phyloP scores from a whole-genome alignment of 305 asterid species.

The Fraxinus sp. region DNA sequence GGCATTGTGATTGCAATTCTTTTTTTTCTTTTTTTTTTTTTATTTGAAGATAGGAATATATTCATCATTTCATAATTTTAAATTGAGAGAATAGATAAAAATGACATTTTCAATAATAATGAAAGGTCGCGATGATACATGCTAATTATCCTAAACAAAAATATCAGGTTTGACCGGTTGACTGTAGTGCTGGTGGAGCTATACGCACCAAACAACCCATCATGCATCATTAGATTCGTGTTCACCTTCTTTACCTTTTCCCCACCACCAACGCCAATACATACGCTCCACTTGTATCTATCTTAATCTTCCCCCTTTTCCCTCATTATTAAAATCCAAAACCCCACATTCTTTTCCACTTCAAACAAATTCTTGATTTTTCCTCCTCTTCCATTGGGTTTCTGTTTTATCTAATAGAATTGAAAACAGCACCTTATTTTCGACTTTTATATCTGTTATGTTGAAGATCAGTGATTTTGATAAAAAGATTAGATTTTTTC shows the following conservation, averaged over 20 bases:
- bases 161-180: background rate
- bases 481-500: no score
- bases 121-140: no score
- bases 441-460: background rate
- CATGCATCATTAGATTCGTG: conserved; percentile 34
- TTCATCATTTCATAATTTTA: no score
- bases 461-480: no score
- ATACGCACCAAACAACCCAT: conserved; percentile 26
- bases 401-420: background rate
- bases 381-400: background rate
- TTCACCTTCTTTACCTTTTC: conserved; percentile 28
- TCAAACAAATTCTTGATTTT: background rate
- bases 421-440: background rate
- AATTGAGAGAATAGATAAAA: no score
- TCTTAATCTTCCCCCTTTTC: conserved; percentile 23
- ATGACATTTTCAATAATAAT: no score
- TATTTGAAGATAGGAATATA: no score
- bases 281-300: conserved; percentile 23
- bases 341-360: background rate
- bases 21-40: no score
- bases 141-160: background rate
- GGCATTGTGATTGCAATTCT: no score
- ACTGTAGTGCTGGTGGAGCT: conserved; percentile 17
- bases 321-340: background rate
- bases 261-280: conserved; percentile 34